phyloP scores from a whole-genome alignment of 1,284 basidiomycete genomes.

The Pseudozyma sp. region DNA sequence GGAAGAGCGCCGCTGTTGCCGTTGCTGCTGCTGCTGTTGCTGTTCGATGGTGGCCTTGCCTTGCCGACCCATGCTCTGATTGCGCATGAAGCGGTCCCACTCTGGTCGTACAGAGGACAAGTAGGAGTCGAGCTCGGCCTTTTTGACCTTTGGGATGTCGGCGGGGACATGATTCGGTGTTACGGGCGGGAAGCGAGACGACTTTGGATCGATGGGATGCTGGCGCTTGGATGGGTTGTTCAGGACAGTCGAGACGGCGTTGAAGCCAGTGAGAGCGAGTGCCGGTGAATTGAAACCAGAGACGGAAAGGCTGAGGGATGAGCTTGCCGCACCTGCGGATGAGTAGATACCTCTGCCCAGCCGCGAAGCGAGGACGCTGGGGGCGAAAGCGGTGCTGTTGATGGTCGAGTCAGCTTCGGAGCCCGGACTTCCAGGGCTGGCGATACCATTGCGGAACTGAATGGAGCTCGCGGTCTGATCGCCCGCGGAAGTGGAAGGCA shows the following conservation, averaged over 20 bases:
- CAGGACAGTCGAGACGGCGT: conserved; percentile 63
- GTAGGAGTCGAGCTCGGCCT: conserved; percentile 59
- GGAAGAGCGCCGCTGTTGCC: conserved; percentile 10
- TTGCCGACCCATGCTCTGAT: conserved; percentile 51
- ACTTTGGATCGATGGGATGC: conserved; percentile 64
- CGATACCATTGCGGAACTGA: conserved; percentile 31
- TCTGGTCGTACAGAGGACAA: conserved; percentile 54
- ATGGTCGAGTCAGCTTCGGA: conserved; percentile 48
- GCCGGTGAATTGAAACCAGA: conserved; percentile 41
- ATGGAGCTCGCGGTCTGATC: conserved; percentile 15
- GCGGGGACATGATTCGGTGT: conserved; percentile 53
- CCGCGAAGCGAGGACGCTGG: conserved; percentile 36
- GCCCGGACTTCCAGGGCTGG: conserved; percentile 37
- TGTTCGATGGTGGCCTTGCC: conserved; percentile 46
- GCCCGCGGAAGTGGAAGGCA: conserved; percentile 1
- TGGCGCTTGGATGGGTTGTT: conserved; percentile 64
- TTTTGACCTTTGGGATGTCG: conserved; percentile 57
- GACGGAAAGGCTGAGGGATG: conserved; percentile 31
- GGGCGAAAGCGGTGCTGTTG: conserved; percentile 34
- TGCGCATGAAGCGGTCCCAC: conserved; percentile 66
- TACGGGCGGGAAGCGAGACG: conserved; percentile 61
- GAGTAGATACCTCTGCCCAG: conserved; percentile 38
- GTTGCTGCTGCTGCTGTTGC: conserved; percentile 23
- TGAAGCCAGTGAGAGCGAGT: conserved; percentile 51
- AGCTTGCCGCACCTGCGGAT: conserved; percentile 27